Conservation (phyloP, 306 rosid species). For the Prunus kanzakura region DNA sequence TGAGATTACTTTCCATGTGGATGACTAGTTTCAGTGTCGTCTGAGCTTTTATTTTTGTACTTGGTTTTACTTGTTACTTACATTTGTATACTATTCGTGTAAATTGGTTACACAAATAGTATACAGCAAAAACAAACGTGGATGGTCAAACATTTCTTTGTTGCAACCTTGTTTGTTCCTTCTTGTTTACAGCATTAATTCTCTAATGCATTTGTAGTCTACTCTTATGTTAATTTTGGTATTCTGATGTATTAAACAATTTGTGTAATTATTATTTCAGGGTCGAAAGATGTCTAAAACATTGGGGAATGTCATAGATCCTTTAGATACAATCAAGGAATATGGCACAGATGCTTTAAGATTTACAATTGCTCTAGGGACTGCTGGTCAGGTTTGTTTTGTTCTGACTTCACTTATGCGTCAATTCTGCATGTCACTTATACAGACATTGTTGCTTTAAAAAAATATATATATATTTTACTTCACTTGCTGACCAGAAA, state of each 20-base stretch:
- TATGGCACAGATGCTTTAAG: slow-evolving; percentile 96
- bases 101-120: neutral
- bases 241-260: neutral
- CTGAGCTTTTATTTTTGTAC: neutral
- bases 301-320: slow-evolving; percentile 87
- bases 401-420: slow-evolving; percentile 1
- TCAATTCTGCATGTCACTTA: neutral
- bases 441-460: neutral
- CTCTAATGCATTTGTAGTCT: neutral
- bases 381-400: slow-evolving; percentile 92
- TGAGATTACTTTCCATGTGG: neutral
- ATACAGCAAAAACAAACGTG: neutral
- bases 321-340: slow-evolving; percentile 82
- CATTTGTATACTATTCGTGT: neutral
- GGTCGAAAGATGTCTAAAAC: slow-evolving; percentile 97
- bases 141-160: neutral
- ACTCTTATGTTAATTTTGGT: neutral
- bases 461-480: neutral
- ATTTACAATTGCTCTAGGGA: slow-evolving; percentile 89
- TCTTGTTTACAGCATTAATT: neutral
- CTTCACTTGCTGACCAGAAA: neutral
- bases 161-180: neutral
- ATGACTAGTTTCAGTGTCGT: neutral
- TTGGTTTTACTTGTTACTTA: neutral
- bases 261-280: slow-evolving; percentile 39